phyloP scores from a whole-genome alignment of 495 filamentous ascomycete species.

The Penicillium flavigenum region DNA sequence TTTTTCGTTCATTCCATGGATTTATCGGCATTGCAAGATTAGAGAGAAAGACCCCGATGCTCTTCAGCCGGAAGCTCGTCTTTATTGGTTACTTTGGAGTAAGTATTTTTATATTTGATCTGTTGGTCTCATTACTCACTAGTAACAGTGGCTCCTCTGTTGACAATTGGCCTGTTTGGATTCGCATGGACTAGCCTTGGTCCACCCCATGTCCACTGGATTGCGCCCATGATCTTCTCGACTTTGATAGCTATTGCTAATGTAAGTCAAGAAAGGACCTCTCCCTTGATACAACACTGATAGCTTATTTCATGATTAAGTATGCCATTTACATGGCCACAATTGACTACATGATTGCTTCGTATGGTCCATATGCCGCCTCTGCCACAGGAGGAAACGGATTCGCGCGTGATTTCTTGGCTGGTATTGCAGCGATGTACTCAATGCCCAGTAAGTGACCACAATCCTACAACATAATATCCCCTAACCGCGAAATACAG shows the following conservation, averaged over 20 bases:
- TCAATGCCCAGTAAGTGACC: constrained; percentile 36
- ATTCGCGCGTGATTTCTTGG: constrained; percentile 49
- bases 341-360: constrained; percentile 80
- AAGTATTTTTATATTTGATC: neutral
- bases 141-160: constrained; percentile 54
- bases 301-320: constrained; percentile 2
- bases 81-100: constrained; percentile 54
- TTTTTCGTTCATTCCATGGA: constrained; percentile 62
- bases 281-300: neutral
- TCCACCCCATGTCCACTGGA: constrained; percentile 61
- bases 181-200: constrained; percentile 68
- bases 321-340: constrained; percentile 78
- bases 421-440: constrained; percentile 51
- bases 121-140: neutral
- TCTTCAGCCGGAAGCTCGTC: constrained; percentile 57
- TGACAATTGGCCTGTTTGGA: constrained; percentile 66
- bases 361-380: constrained; percentile 75
- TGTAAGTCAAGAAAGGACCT: constrained; percentile 5
- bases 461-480: neutral
- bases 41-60: constrained; percentile 48
- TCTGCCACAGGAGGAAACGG: constrained; percentile 76
- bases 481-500: constrained; percentile 11
- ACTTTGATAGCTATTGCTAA: constrained; percentile 65
- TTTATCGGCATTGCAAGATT: constrained; percentile 50
- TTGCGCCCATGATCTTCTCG: constrained; percentile 59